Percentiles rank a stretch among this genome's conserved stretches.
Evolutionary conservation across 345 rosid genomes (phyloP).

Genomic region (Sisymbrium irio): DNA sequence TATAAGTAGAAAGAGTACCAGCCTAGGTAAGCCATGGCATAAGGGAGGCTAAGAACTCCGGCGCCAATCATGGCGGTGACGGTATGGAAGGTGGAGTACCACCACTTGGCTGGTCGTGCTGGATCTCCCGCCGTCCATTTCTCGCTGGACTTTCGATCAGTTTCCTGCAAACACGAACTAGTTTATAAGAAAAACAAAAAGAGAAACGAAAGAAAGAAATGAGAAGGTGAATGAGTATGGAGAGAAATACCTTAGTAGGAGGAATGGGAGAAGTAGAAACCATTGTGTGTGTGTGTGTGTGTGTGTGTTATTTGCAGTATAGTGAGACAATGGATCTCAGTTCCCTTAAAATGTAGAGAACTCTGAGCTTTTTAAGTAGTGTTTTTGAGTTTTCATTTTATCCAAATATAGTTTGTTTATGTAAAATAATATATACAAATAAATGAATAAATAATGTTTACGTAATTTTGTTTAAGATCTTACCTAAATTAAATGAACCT

Average conservation of each 20-base stretch:
- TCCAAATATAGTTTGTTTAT: background rate
- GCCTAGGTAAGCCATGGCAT: constrained; percentile 96
- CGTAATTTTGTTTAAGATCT: constrained; percentile 6
- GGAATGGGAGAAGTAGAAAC: constrained; percentile 52
- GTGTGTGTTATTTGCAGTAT: background rate
- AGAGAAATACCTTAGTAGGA: constrained; percentile 45
- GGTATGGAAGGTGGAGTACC: constrained; percentile 91
- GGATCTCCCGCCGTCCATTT: constrained; percentile 66
- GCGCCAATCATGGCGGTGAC: constrained; percentile 99
- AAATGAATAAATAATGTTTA: background rate
- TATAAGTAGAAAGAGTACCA: constrained; percentile 46
- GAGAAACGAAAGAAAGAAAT: background rate
- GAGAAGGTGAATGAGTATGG: background rate
- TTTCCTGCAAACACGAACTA: constrained; percentile 43
- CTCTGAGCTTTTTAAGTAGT: constrained; percentile 14
- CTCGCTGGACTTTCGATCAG: constrained; percentile 28
- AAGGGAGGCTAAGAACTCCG: constrained; percentile 91
- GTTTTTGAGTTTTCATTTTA: background rate
- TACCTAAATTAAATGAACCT: constrained; percentile 21
- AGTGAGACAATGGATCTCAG: constrained; percentile 15
- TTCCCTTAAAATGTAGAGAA: constrained; percentile 12
- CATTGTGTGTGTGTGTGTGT: constrained; percentile 34
- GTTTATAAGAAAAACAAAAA: background rate
- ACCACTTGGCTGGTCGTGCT: constrained; percentile 83
- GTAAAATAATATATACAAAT: background rate